Evolutionary conservation across 139 green algal species (phyloP).

Genomic region (Pseudopediastrum boryanum): DNA sequence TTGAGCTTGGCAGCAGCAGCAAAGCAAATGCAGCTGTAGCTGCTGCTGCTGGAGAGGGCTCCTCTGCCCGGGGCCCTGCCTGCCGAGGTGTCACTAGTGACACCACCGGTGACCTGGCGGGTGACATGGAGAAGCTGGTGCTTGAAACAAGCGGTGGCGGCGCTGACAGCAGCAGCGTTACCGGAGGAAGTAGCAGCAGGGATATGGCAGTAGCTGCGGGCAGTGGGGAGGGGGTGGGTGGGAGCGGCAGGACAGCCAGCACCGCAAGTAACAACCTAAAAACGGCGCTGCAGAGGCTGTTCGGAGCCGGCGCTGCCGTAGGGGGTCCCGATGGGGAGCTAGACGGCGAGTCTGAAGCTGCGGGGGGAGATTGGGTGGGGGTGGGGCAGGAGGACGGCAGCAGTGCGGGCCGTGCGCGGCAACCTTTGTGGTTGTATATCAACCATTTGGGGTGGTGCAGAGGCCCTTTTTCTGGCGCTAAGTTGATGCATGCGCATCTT

Average conservation of each 20-base stretch:
- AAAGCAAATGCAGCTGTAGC: no score
- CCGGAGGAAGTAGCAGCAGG: constrained; percentile 9
- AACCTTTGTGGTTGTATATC: constrained; percentile 41
- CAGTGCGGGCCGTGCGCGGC: neutral
- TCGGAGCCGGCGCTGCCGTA: neutral
- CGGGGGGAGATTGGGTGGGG: neutral
- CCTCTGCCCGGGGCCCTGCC: no score
- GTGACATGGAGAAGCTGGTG: no score
- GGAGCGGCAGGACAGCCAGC: constrained; percentile 11
- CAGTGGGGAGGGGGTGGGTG: neutral
- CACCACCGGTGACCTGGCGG: no score
- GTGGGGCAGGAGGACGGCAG: neutral
- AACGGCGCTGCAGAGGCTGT: constrained; percentile 28
- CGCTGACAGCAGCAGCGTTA: no score
- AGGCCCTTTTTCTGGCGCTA: constrained; percentile 26
- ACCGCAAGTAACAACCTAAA: no score
- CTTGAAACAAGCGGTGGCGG: no score
- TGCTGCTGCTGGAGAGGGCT: neutral
- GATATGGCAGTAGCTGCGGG: neutral
- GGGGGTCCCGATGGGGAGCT: neutral
- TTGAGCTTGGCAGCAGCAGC: no score
- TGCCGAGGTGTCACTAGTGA: no score
- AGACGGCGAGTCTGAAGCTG: neutral
- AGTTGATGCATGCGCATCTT: constrained; percentile 35
- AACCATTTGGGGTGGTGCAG: constrained; percentile 39